Percentiles rank a stretch among this genome's conserved stretches.
phyloP scores from a whole-genome alignment of 2,329 filamentous ascomycete genomes.

The Stagonosporopsis vannaccii region DNA sequence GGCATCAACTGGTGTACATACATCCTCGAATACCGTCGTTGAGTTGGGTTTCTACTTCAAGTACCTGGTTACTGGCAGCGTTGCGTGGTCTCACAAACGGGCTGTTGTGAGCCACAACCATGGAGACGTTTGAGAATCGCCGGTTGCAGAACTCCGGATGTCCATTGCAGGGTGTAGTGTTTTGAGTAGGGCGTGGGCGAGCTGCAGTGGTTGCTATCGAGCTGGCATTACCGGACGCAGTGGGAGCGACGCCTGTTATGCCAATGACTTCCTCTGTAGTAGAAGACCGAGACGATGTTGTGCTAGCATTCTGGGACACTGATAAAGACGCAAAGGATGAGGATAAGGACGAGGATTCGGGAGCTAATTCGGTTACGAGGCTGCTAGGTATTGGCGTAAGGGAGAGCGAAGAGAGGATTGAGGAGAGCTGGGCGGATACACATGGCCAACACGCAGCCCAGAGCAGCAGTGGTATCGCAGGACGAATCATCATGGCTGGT shows the following conservation, averaged over 20 bases:
- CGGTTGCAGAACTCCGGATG: constrained; percentile 44
- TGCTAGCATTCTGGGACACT: constrained; percentile 22
- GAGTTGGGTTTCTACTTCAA: constrained; percentile 39
- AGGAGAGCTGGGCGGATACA: constrained; percentile 25
- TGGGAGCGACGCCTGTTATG: constrained; percentile 28
- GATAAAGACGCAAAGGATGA: constrained; percentile 14
- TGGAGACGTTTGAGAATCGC: constrained; percentile 45
- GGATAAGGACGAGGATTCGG: constrained; percentile 6
- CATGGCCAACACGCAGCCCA: constrained; percentile 15
- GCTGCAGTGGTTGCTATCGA: constrained; percentile 16
- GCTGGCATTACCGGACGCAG: constrained; percentile 18
- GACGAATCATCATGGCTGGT: constrained; percentile 24
- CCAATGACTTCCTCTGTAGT: constrained; percentile 24
- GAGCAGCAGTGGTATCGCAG: constrained; percentile 12
- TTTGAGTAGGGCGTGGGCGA: constrained; percentile 26
- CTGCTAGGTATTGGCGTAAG: constrained; percentile 19
- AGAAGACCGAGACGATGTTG: constrained; percentile 17
- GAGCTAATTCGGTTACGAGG: constrained; percentile 1
- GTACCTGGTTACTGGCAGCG: constrained; percentile 44
- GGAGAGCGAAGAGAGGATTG: constrained; percentile 14
- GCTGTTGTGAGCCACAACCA: constrained; percentile 49
- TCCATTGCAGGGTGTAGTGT: constrained; percentile 46
- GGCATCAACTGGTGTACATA: constrained; percentile 19
- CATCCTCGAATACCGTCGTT: constrained; percentile 47
- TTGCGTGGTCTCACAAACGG: constrained; percentile 42